A percentile compares a stretch with the other conserved stretches of the same genome.
These are phyloP conservation scores for Pulveroboletus sp. DNA, from an alignment of 768 basidiomycete species.

Conservation along the genomic window DNA sequence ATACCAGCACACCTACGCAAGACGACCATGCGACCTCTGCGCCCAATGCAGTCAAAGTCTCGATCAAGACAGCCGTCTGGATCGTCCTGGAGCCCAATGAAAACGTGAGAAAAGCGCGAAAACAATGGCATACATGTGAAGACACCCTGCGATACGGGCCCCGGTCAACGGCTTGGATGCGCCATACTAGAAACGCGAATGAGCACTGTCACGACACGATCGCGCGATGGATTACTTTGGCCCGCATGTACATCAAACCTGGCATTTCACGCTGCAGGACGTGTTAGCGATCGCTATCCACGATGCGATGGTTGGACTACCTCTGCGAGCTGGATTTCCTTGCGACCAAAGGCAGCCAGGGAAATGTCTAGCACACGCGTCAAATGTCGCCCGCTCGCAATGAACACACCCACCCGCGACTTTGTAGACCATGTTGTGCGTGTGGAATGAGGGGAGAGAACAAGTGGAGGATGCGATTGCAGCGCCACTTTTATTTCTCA, in stretches of 20 bases:
- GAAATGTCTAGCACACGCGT: constrained; percentile 64
- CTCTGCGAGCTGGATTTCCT: constrained; percentile 99
- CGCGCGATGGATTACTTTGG: constrained; percentile 56
- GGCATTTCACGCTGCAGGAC: constrained; percentile 82
- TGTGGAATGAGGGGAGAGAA: constrained; percentile 26
- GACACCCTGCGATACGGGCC: constrained; percentile 95
- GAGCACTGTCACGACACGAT: constrained; percentile 7
- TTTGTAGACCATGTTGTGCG: constrained; percentile 72
- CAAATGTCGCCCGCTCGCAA: not conserved
- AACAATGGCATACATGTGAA: constrained; percentile 77
- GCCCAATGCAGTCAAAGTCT: constrained; percentile 92
- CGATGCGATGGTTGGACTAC: constrained; percentile 40
- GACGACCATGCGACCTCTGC: constrained; percentile 99
- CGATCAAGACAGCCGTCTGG: constrained; percentile 97
- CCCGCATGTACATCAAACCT: constrained; percentile 89
- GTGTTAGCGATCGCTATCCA: constrained; percentile 12
- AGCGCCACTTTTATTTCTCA: constrained; percentile 30
- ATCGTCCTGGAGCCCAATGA: constrained; percentile 70
- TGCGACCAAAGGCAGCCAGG: constrained; percentile 98
- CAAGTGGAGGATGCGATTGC: constrained; percentile 12
- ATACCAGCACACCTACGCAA: constrained; percentile 57
- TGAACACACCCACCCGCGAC: constrained; percentile 63
- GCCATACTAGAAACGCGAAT: constrained; percentile 55
- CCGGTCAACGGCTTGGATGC: constrained; percentile 84
- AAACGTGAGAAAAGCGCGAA: not conserved